Evolutionary conservation across 768 basidiomycete genomes (phyloP).

Genomic region (Termitomyces bulborhizus): DNA sequence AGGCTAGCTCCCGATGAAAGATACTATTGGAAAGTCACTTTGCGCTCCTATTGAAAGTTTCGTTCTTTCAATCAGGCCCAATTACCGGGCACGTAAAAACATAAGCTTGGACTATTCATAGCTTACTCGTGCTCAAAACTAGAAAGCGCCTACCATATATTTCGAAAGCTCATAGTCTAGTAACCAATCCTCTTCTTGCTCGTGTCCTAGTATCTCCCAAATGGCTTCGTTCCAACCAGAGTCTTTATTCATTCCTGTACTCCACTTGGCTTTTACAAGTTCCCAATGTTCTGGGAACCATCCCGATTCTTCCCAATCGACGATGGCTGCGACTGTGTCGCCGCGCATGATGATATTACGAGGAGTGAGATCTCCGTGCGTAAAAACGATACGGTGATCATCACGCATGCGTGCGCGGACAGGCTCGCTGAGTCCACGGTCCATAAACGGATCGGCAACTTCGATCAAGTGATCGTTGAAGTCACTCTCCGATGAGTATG

Average conservation of each 20-base stretch:
- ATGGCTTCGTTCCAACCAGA: slow-evolving; percentile 8
- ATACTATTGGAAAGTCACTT: no score
- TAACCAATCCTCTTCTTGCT: slow-evolving; percentile 5
- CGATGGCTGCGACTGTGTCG: slow-evolving; percentile 19
- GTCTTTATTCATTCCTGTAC: slow-evolving; percentile 1
- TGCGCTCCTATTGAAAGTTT: background rate
- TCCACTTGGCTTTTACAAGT: slow-evolving; percentile 8
- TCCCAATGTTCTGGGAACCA: slow-evolving; percentile 31
- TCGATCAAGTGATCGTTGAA: slow-evolving; percentile 6
- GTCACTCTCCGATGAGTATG: slow-evolving; percentile 1
- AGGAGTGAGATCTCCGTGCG: slow-evolving; percentile 36
- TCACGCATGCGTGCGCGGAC: slow-evolving; percentile 3
- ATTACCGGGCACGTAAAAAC: background rate
- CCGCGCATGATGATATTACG: slow-evolving; percentile 33
- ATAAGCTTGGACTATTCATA: background rate
- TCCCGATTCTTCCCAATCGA: slow-evolving; percentile 29
- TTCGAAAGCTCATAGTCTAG: slow-evolving; percentile 4
- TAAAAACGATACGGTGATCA: slow-evolving; percentile 17
- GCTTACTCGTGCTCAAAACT: background rate
- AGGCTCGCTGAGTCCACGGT: slow-evolving; percentile 3
- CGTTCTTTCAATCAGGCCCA: no score
- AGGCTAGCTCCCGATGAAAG: no score
- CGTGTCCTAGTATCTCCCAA: slow-evolving; percentile 2
- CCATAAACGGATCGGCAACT: slow-evolving; percentile 4
- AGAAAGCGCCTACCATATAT: slow-evolving; percentile 7